These are phyloP conservation scores for Erigeron philadelphicus DNA, from an alignment of 140 eudicot genomes.

Conservation along the genomic window DNA sequence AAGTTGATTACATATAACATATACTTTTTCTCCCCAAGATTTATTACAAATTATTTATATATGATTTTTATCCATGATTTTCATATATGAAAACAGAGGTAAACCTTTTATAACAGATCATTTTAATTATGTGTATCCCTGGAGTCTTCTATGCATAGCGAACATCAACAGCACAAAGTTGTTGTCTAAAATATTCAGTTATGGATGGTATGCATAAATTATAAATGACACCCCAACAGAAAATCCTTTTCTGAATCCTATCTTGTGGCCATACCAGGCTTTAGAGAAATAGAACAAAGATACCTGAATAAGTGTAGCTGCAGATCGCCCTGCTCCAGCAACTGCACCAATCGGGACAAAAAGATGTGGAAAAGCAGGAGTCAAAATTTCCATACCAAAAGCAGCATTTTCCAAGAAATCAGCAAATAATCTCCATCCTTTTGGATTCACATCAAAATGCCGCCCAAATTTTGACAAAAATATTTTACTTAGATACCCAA, in stretches of 20 bases:
- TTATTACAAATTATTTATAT: too few species aligned
- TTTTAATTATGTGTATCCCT: too few species aligned
- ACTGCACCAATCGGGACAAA: constrained; percentile 92
- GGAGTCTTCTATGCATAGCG: neutral
- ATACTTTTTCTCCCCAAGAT: too few species aligned
- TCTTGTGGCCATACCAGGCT: neutral
- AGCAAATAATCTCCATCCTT: constrained; percentile 96
- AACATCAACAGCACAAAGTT: neutral
- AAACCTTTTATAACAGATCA: too few species aligned
- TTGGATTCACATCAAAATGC: constrained; percentile 95
- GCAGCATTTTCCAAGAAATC: constrained; percentile 94
- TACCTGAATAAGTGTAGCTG: constrained; percentile 91
- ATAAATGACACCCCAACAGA: constrained; percentile 7
- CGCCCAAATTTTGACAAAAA: constrained; percentile 86
- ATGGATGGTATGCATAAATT: neutral
- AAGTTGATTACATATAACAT: too few species aligned
- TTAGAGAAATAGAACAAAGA: neutral
- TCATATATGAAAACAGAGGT: too few species aligned
- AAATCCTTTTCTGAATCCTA: neutral
- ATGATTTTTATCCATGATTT: too few species aligned
- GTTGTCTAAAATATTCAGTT: neutral
- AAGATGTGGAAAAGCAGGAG: constrained; percentile 98
- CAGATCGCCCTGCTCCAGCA: constrained; percentile 98
- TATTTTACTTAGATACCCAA: constrained; percentile 90
- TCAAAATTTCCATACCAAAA: constrained; percentile 82